phyloP scores from a whole-genome alignment of 2,329 filamentous ascomycete species.

The Neonectria punicea region DNA sequence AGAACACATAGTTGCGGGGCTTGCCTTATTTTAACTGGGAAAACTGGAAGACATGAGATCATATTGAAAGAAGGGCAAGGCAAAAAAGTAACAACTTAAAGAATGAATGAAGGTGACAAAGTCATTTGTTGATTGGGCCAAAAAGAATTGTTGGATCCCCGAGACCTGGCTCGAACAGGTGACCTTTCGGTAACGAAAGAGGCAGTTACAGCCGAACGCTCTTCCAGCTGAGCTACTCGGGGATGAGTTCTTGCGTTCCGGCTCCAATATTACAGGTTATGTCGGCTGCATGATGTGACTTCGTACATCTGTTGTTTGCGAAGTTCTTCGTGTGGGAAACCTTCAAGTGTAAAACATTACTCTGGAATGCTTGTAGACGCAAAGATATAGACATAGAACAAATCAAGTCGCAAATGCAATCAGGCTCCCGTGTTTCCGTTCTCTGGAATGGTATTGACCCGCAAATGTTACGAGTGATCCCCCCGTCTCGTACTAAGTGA shows the following conservation, averaged over 20 bases:
- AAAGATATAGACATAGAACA: too few relatives aligned
- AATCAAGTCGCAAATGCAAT: too few relatives aligned
- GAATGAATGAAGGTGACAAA: background rate
- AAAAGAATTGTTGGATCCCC: conserved; percentile 14
- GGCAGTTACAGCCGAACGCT: conserved; percentile 27
- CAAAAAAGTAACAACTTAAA: background rate
- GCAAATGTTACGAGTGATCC: background rate
- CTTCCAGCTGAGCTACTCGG: conserved; percentile 30
- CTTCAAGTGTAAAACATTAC: background rate
- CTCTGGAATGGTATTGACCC: background rate
- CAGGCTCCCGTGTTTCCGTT: too few relatives aligned
- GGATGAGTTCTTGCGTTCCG: conserved; percentile 22
- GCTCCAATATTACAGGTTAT: background rate
- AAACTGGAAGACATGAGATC: too few relatives aligned
- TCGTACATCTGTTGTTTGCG: too few relatives aligned
- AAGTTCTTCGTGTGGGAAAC: too few relatives aligned
- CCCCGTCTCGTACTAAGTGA: background rate
- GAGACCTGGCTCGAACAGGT: conserved; percentile 30
- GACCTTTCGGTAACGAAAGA: conserved; percentile 25
- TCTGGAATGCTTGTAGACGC: too few relatives aligned
- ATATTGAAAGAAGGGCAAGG: too few relatives aligned
- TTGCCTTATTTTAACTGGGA: too few relatives aligned
- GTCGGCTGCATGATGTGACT: background rate
- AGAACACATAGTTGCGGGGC: too few relatives aligned
- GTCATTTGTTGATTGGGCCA: background rate